Evolutionary conservation across 257 asterid genomes (phyloP), one percentile per base, ranked within the genome.

Genomic region (Nicotiana attenuata): DNA sequence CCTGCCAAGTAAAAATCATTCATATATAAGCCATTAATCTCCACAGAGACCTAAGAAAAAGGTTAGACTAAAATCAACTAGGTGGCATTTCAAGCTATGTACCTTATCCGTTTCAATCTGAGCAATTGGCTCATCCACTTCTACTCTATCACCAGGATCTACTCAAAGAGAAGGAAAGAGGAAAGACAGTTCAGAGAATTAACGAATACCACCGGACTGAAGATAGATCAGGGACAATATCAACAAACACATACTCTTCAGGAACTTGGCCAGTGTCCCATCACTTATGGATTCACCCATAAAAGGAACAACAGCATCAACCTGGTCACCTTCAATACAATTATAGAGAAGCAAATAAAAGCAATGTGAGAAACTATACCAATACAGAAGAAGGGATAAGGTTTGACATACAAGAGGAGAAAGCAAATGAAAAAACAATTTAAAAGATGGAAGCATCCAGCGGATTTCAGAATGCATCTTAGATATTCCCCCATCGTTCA

Each of bases 41-140:
- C 77, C 16, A 17, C 29, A 15, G 50, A 81, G 75, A 26, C 16
- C 59, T 29, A 28, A 50, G 81, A 63, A 29, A 80, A 33, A 19
- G 35, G 52, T 53, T 47, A 29, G 59, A 33, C 64, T 28, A 14
- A 50, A 31, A 41, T 69, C 52, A 13, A 87, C 38, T 33, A 61
- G 68, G 5, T 24, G 63, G 28, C 9, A 50, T 38, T 26, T 26
- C 29, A 65, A 28, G 35, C 15, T 15, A 53, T 67, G 81, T 90
- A 94, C 99, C 98, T 96, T 96, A 86, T 96, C 99, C 5, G 98
- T 96, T 96, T 96, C 98, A 82, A 96, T 88, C 87, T 94, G 98
- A 61, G 99, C 99, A 87, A 96, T 96, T 83, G 98, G 88, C 89
- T 96, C 99, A 78, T 94, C 97, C 64, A 90, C 91, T 85, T 87